Evolutionary conservation across 352 stramenopile genomes (phyloP), one percentile per base, ranked within the genome.

Genomic region (Phytophthora lateralis): DNA sequence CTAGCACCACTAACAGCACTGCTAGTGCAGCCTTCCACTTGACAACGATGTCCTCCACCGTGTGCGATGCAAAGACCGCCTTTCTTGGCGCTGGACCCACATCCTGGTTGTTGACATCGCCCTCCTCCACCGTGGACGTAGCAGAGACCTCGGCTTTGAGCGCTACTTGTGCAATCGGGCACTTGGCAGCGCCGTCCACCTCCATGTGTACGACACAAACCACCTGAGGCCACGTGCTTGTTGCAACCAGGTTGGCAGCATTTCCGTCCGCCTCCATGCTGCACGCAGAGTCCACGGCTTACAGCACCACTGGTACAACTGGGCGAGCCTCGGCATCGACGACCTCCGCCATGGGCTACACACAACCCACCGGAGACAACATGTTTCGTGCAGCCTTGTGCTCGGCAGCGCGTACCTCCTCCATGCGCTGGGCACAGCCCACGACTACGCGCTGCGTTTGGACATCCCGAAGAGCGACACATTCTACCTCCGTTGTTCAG

Each of bases 51-150:
- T 39, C 86, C 84, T 52, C 86, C 86, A n/a, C 86, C 86, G 44
- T 95, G 86, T 3, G 86, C 84, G 35, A 93, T 93, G 34, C 86
- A 95, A 49, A 85, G 87, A 14, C 86, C 86, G 49, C 86, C 86
- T 71, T 93, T 95, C 75, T 93, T 93, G 55, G 85, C 86, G 35
- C 82, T 93, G 3, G 82, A 93, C 26, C 77, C 88, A 54, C 86
- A 95, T 9, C 68, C 80, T 45, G 57, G 58, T 60, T 77, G 82
- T 71, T 93, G 86, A 52, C 86, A 95, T 15, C 84, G 84, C 10
- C 85, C 84, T 44, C 86, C 86, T 6, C 86, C 86, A 29, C 86
- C 86, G 48, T 95, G 86, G 2, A 93, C 85, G 71, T 93, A 93
- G 69, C 86, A 95, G 4, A 95, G 52, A 9, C 84, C 86, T 51